Evolutionary conservation across 1,284 basidiomycete species (phyloP), one percentile per base, ranked within the genome.

Genomic region (Leccinum solheimii): DNA sequence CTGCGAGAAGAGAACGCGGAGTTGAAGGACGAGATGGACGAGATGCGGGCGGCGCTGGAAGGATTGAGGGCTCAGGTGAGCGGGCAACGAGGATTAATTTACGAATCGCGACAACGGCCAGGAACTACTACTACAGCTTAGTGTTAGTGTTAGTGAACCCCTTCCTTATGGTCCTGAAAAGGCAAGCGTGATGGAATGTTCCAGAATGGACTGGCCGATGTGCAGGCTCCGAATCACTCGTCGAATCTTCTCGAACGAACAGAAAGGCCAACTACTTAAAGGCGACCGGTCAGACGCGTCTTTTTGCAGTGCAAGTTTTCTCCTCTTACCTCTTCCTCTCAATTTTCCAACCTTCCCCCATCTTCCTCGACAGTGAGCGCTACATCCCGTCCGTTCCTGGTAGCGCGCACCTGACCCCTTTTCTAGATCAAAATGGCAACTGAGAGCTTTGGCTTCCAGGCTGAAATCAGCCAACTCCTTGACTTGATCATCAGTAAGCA

Each of bases 391-490:
- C 49, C 19, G 13, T 16, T n/a, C 9, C 11, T 23, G 49, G 56
- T 52, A 50, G 1, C 23, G 50, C 43, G 11, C 34, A 19, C 19
- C 60, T 68, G 21, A 72, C 59, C 53, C 63, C 43, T 55, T 56
- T 19, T 59, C 51, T 55, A 68, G 72, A 65, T 65, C 55, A 68
- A 80, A 81, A 91, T 90, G 87, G 85, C 90, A 66, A 80, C 86
- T 62, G 91, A 93, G 80, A 88, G 86, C 80, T 93, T 93, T 78
- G 91, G 91, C 76, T 94, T 94, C 86, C 94, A 97, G 80, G 95
- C 95, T 77, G 96, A 98, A 86, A 98, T 98, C 86, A 92, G 88
- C 77, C 94, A 97, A 80, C 83, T 96, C 66, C 83, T 95, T 63
- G 93, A 95, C 81, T 81, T 95, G 75, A 95, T 95, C 80, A 94